These are phyloP conservation scores for Epipyxis sp. DNA, from an alignment of 108 stramenopile species.

Conservation along the genomic window DNA sequence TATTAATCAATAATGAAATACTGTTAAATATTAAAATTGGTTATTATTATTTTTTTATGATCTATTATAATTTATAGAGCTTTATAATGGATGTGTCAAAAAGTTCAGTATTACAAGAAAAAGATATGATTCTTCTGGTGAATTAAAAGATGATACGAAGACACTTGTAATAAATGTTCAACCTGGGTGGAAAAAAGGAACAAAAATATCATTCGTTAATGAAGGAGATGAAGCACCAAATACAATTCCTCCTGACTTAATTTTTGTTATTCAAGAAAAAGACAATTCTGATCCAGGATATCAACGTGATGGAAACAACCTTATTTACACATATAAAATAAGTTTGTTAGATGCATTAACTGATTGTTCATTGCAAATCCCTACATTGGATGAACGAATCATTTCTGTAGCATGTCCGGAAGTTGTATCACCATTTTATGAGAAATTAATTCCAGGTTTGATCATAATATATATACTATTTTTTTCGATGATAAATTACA, in stretches of 20 bases:
- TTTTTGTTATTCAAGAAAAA: constrained; percentile 90
- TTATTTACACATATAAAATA: constrained; percentile 75
- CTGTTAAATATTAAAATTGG: no score
- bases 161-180: constrained; percentile 84
- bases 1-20: no score
- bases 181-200: constrained; percentile 85
- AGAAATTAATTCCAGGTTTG: constrained; percentile 71
- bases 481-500: no score
- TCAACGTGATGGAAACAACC: constrained; percentile 86
- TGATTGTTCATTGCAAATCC: constrained; percentile 49
- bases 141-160: constrained; percentile 68
- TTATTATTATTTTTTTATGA: no score
- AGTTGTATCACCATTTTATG: constrained; percentile 75
- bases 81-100: constrained; percentile 94
- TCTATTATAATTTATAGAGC: constrained; percentile 47
- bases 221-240: constrained; percentile 92
- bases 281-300: constrained; percentile 67
- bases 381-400: constrained; percentile 63
- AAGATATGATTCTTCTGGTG: constrained; percentile 58
- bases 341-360: constrained; percentile 84
- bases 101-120: constrained; percentile 80
- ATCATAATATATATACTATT: no score
- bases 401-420: constrained; percentile 63
- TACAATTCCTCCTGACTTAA: constrained; percentile 82
- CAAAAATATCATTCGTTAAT: constrained; percentile 79